Evolutionary conservation across 371 early-diverging fungal species (phyloP).

Genomic region (Mortierella sp.): DNA sequence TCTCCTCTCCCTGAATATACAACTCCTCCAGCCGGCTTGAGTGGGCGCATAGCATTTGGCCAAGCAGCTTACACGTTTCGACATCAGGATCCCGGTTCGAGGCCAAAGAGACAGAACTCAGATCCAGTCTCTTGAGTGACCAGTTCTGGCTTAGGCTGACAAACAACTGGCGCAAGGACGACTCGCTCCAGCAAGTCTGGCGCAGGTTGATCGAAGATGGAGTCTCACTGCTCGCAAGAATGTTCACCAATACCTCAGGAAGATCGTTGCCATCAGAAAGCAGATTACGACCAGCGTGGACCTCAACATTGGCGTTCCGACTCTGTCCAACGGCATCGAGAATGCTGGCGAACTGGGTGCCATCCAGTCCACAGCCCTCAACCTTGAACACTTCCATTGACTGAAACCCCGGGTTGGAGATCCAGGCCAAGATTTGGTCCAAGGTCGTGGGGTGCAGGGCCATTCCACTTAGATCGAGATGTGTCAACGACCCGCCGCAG

Average conservation of each 20-base stretch:
- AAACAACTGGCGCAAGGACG: slow-evolving; percentile 41
- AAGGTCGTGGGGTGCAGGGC: slow-evolving; percentile 39
- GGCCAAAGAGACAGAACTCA: slow-evolving; percentile 39
- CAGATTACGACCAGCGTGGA: slow-evolving; percentile 40
- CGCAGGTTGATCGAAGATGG: slow-evolving; percentile 30
- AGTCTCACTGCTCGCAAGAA: slow-evolving; percentile 29
- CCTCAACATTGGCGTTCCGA: slow-evolving; percentile 32
- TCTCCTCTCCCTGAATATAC: slow-evolving; percentile 43
- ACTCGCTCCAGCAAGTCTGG: slow-evolving; percentile 50
- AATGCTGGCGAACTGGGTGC: slow-evolving; percentile 33
- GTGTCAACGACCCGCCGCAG: slow-evolving; percentile 29
- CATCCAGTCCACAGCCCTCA: slow-evolving; percentile 49
- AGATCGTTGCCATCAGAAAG: slow-evolving; percentile 47
- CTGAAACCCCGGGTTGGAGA: slow-evolving; percentile 32
- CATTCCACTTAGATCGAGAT: slow-evolving; percentile 45
- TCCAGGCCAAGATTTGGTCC: slow-evolving; percentile 41
- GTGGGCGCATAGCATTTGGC: slow-evolving; percentile 41
- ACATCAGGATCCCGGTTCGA: slow-evolving; percentile 53
- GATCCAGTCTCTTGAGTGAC: slow-evolving; percentile 37
- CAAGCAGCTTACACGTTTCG: slow-evolving; percentile 47
- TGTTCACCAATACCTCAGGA: slow-evolving; percentile 27
- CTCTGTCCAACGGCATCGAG: slow-evolving; percentile 43
- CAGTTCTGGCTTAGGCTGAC: slow-evolving; percentile 40
- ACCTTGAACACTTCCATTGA: slow-evolving; percentile 33
- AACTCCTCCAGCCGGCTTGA: slow-evolving; percentile 46